Evolutionary conservation across 139 green algal genomes (phyloP).

Genomic region (Dunaliella primolecta): DNA sequence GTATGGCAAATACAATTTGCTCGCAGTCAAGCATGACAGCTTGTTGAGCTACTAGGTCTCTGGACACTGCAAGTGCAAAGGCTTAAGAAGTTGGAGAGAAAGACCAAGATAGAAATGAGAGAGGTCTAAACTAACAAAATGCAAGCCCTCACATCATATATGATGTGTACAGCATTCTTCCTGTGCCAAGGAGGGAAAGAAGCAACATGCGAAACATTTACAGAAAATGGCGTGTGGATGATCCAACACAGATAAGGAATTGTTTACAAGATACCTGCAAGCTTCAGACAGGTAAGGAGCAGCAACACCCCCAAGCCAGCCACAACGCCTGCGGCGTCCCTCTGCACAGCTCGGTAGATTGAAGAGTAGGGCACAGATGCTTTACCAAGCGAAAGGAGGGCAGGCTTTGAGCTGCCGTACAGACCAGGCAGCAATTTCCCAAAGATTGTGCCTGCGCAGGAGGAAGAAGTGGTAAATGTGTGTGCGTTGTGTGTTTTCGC

Average conservation of each 20-base stretch:
- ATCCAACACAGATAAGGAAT: background rate
- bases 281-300: background rate
- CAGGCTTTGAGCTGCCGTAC: constrained; percentile 47
- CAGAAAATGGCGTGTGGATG: too few species aligned
- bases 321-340: constrained; percentile 19
- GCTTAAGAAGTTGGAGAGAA: background rate
- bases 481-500: background rate
- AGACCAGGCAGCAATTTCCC: constrained; percentile 47
- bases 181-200: too few species aligned
- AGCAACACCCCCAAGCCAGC: background rate
- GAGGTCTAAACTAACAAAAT: background rate
- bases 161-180: too few species aligned
- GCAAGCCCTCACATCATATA: background rate
- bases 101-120: background rate
- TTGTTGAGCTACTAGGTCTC: too few species aligned
- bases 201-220: too few species aligned
- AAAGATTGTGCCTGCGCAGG: constrained; percentile 41
- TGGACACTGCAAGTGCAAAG: background rate
- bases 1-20: too few species aligned
- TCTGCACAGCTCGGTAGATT: constrained; percentile 35
- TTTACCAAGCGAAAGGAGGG: constrained; percentile 44
- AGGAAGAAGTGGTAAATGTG: constrained; percentile 44
- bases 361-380: constrained; percentile 32
- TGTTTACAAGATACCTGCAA: background rate
- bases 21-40: too few species aligned